Percentiles rank a stretch among this genome's conserved stretches.
These are phyloP conservation scores for Pyrus pyrifolia DNA, from an alignment of 306 rosid genomes.

Conservation along the genomic window DNA sequence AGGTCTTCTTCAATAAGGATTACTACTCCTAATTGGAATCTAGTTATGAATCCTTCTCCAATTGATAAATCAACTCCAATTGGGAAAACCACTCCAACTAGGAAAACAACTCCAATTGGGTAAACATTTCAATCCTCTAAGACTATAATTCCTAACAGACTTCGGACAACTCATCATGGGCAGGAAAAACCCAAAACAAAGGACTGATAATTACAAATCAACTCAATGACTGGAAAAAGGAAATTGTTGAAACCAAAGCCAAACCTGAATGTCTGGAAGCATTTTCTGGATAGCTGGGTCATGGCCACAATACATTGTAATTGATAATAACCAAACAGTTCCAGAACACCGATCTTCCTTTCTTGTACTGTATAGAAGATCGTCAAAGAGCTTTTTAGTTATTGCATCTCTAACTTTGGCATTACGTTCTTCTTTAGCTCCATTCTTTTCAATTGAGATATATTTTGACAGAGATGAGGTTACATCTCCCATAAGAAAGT, in stretches of 20 bases:
- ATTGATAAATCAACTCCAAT: too few species aligned
- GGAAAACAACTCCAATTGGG: too few species aligned
- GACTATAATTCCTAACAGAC: too few species aligned
- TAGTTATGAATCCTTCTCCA: too few species aligned
- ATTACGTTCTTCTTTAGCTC: slow-evolving; percentile 46
- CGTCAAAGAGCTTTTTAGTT: slow-evolving; percentile 75
- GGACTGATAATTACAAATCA: slow-evolving; percentile 1
- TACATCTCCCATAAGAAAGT: slow-evolving; percentile 83
- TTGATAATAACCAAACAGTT: slow-evolving; percentile 89
- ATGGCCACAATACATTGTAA: slow-evolving; percentile 82
- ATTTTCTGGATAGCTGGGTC: slow-evolving; percentile 67
- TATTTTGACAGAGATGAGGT: slow-evolving; percentile 40
- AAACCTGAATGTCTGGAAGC: slow-evolving; percentile 98
- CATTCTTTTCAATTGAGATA: slow-evolving; percentile 25
- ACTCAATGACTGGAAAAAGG: not conserved
- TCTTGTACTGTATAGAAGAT: slow-evolving; percentile 78
- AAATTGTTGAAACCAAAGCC: not conserved
- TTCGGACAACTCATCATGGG: too few species aligned
- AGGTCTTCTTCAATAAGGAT: too few species aligned
- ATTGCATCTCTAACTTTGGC: slow-evolving; percentile 62
- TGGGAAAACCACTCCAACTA: too few species aligned
- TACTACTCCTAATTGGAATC: too few species aligned
- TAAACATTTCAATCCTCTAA: too few species aligned
- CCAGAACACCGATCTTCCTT: slow-evolving; percentile 99
- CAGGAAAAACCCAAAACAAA: not conserved